Conservation (phyloP, 2,329 filamentous ascomycete species). For the Grosmannia clavigera region DNA sequence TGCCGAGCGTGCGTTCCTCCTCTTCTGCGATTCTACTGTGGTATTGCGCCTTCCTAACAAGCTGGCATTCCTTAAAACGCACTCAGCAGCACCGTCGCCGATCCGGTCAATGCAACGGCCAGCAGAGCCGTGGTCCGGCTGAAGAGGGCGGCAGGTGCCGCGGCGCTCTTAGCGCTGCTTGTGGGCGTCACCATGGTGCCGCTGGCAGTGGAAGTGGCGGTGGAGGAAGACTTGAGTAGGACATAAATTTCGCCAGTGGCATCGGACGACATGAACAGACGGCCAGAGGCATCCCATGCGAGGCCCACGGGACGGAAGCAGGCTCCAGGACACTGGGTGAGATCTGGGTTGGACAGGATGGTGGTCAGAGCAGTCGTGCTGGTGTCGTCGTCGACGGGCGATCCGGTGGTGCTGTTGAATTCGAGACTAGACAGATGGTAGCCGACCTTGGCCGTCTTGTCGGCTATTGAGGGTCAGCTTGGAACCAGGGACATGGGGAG, state of each 20-base stretch:
- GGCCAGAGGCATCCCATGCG: constrained; percentile 33
- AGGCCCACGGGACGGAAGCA: constrained; percentile 55
- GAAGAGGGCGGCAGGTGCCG: not conserved
- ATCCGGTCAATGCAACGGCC: not conserved
- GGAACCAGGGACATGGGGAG: not conserved
- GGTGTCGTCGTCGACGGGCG: constrained; percentile 23
- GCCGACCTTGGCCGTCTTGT: constrained; percentile 29
- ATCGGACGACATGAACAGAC: constrained; percentile 52
- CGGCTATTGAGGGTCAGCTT: constrained; percentile 19
- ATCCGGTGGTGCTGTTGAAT: constrained; percentile 30
- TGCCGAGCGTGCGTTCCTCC: not conserved
- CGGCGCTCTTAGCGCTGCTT: not conserved
- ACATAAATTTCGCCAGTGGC: constrained; percentile 55
- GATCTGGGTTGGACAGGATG: constrained; percentile 43
- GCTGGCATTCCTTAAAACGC: too few relatives aligned
- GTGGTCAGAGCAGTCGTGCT: constrained; percentile 35
- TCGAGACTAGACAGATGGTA: constrained; percentile 31
- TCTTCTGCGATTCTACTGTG: not conserved
- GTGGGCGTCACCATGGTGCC: constrained; percentile 13
- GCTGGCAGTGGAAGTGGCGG: constrained; percentile 4
- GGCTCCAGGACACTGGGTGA: constrained; percentile 35
- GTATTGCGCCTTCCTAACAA: not conserved
- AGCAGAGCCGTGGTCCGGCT: not conserved
- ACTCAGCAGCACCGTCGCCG: not conserved
- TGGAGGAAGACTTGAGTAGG: constrained; percentile 18